Evolutionary conservation across 2,329 filamentous ascomycete genomes (phyloP).

Genomic region (Akanthomyces muscarius): DNA sequence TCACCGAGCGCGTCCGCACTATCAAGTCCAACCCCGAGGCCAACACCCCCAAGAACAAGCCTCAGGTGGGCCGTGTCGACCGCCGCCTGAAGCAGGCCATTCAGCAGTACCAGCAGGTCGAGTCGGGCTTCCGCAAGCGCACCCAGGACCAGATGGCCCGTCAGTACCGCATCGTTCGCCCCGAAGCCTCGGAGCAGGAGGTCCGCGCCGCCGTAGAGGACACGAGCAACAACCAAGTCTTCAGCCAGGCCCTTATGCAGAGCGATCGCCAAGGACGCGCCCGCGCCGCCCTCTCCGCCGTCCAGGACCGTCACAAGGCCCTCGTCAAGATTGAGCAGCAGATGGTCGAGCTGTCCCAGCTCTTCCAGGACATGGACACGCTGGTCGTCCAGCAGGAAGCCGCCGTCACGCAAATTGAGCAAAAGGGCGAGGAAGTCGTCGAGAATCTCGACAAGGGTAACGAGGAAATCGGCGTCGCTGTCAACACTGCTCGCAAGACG

Average conservation of each 20-base stretch:
- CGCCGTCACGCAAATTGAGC: slow-evolving; percentile 74
- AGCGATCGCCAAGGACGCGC: slow-evolving; percentile 79
- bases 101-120: slow-evolving; percentile 73
- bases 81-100: slow-evolving; percentile 77
- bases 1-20: slow-evolving; percentile 73
- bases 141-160: slow-evolving; percentile 80
- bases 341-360: slow-evolving; percentile 78
- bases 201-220: slow-evolving; percentile 74
- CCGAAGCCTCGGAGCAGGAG: slow-evolving; percentile 74
- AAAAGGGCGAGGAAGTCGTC: slow-evolving; percentile 79
- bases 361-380: slow-evolving; percentile 87
- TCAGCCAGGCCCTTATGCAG: slow-evolving; percentile 80
- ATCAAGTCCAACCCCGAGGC: slow-evolving; percentile 81
- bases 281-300: slow-evolving; percentile 71
- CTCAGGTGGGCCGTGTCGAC: slow-evolving; percentile 79
- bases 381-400: slow-evolving; percentile 84
- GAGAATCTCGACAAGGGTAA: slow-evolving; percentile 84
- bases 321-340: slow-evolving; percentile 90
- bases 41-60: slow-evolving; percentile 65
- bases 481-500: slow-evolving; percentile 73
- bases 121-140: slow-evolving; percentile 74
- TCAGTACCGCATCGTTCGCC: slow-evolving; percentile 85
- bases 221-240: slow-evolving; percentile 70
- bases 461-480: slow-evolving; percentile 74
- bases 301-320: slow-evolving; percentile 77